Base-by-base conservation (phyloP, 495 filamentous ascomycete species). In the Penicillium bovifimosum region DNA sequence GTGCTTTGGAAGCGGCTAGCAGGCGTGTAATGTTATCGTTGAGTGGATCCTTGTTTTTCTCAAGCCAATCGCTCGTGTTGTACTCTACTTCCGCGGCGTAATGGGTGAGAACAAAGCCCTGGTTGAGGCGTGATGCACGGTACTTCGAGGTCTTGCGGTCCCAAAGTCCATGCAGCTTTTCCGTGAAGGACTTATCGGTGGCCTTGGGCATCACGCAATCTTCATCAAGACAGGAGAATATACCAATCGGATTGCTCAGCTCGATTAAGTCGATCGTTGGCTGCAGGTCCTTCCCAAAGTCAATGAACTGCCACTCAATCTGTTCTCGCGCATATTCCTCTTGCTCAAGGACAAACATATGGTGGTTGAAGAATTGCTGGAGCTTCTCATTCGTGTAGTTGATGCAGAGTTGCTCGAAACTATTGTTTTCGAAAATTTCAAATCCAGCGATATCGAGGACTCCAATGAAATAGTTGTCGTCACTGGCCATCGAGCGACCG, bases 381-480 rank as follows among this genome's bases (percentile, higher is more conserved):
- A 99, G 82, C 68, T 96, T 99, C 66, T 99, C 95, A 67, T 99
- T 99, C 51, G 95, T 97, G 71, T 97, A 99, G 65, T 99, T 99
- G 75, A 99, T 99, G 73, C 95, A 97, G 5, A 99, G 81, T 66
- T 99, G 95, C 69, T 99, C 95, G 59, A 99, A 99, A 74, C 91
- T 95, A 67, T 99, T 99, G 53, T 89, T 80, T 58, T 99, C 88
- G 62, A 99, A 99, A 46, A 99, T 99, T 57, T 99, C 95, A 64
- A 99, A 99, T 32, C 95, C 95, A 50, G 95, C 95, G 73, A 99
- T 97, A 83, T 99, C 95, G 35, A 99, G 83, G 3, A 99, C 95
- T 29, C 95, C 95, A 57, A 99, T 97, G 65, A 99, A 99, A 53
- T 86, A 85, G 7, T 87, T 88, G 53, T 96, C 92, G 45, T 97